Base-by-base conservation (phyloP, 495 filamentous ascomycete species). In the Xylaria palmicola region DNA sequence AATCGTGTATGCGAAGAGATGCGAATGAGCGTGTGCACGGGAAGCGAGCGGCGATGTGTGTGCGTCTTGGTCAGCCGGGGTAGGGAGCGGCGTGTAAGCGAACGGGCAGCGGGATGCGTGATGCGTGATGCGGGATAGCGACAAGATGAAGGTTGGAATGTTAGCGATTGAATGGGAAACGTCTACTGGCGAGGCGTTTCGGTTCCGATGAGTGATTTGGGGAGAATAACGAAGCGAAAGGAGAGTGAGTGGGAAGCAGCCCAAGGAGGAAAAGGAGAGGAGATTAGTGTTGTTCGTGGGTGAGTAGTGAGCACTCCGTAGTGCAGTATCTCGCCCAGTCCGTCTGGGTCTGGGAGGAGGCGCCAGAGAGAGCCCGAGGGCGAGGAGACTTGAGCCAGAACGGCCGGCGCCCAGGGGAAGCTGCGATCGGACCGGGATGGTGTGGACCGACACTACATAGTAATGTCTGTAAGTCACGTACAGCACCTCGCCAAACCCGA, bases 371-470 rank as follows among this genome's bases (percentile, higher is more conserved):
- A n/a, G n/a, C n/a, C n/a, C n/a, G n/a, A n/a, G n/a, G n/a, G n/a
- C n/a, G n/a, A n/a, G n/a, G n/a, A n/a, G n/a, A 47, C 39, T 27
- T 47, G 55, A 57, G 10, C 52, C 39, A 56, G 24, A 30, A 36
- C 19, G 22, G 12, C 26, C 27, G 19, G 13, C 9, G 22, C 54
- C 19, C n/a, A 34, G 54, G 55, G 55, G 30, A 36, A 17, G 24
- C 30, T 37, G n/a, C 30, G 44, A 50, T 26, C 29, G 43, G 12
- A 32, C 30, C 47, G 20, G 20, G 20, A 32, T 6, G 2, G 17
- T 50, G 27, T n/a, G n/a, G n/a, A n/a, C n/a, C n/a, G n/a, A n/a
- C n/a, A n/a, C n/a, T n/a, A n/a, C n/a, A n/a, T n/a, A n/a, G n/a
- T n/a, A n/a, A n/a, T n/a, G n/a, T n/a, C n/a, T n/a, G n/a, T n/a